Conservation (phyloP, 169 alveolate species). For the Perkinsus olseni region DNA sequence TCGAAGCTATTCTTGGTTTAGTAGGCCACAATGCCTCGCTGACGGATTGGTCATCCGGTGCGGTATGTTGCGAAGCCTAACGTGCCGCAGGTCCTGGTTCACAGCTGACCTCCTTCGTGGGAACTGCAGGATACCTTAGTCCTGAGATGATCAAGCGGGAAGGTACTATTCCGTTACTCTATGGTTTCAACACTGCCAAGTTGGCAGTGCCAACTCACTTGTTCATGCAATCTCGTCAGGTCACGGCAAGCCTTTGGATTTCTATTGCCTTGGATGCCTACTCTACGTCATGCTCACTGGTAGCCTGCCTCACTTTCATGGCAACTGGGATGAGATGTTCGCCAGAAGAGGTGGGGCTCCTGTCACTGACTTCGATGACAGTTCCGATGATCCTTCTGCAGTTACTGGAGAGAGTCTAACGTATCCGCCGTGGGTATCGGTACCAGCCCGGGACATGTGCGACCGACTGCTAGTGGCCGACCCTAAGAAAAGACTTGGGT, state of each 20-base stretch:
- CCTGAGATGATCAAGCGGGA: constrained; percentile 74
- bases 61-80: no score
- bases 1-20: no score
- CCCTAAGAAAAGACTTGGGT: constrained; percentile 65
- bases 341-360: constrained; percentile 22
- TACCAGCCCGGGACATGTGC: constrained; percentile 35
- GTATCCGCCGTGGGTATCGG: constrained; percentile 44
- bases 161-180: not conserved
- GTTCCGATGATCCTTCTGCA: not conserved
- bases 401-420: constrained; percentile 43
- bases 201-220: not conserved
- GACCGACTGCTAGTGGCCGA: constrained; percentile 42
- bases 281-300: constrained; percentile 75
- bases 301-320: constrained; percentile 57
- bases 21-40: no score
- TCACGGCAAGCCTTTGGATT: constrained; percentile 74
- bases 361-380: not conserved
- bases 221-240: constrained; percentile 33
- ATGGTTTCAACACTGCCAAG: no score
- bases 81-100: not conserved
- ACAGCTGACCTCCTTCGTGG: constrained; percentile 45
- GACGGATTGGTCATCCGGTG: no score
- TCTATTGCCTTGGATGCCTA: constrained; percentile 73
- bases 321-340: constrained; percentile 44
- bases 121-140: constrained; percentile 72